These are phyloP conservation scores for Pilasporangium apinafurcum DNA, from an alignment of 352 stramenopile species.

Conservation along the genomic window DNA sequence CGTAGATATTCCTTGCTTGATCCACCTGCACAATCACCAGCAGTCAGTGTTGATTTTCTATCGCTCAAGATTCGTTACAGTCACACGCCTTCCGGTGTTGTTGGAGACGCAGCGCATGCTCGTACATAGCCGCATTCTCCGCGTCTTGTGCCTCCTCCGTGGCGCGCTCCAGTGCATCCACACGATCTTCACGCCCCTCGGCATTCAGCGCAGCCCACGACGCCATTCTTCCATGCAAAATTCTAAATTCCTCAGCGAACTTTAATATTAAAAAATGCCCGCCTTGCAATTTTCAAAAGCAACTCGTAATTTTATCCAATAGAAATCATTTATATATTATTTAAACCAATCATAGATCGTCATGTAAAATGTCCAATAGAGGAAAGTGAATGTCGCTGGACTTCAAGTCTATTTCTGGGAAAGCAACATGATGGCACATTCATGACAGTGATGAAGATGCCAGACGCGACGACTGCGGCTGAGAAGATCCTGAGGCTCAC, in stretches of 20 bases:
- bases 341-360: too few relatives aligned
- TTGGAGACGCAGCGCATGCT: conserved; percentile 57
- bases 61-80: background rate
- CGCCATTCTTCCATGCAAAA: conserved; percentile 15
- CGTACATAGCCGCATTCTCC: conserved; percentile 50
- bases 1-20: conserved; percentile 32
- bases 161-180: conserved; percentile 14
- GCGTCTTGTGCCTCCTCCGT: conserved; percentile 70
- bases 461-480: too few relatives aligned
- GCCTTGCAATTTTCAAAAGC: too few relatives aligned
- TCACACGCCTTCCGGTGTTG: conserved; percentile 45
- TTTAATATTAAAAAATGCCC: too few relatives aligned
- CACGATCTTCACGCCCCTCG: conserved; percentile 12
- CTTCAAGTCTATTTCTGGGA: too few relatives aligned
- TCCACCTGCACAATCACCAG: conserved; percentile 9
- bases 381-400: too few relatives aligned
- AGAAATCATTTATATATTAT: too few relatives aligned
- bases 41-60: background rate
- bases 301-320: too few relatives aligned
- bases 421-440: too few relatives aligned
- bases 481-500: conserved; percentile 32
- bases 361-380: too few relatives aligned
- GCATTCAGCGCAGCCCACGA: conserved; percentile 70
- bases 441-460: too few relatives aligned
- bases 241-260: too few relatives aligned